Base-by-base conservation (phyloP, 805 yeast species). In the Candida insectalens region DNA sequence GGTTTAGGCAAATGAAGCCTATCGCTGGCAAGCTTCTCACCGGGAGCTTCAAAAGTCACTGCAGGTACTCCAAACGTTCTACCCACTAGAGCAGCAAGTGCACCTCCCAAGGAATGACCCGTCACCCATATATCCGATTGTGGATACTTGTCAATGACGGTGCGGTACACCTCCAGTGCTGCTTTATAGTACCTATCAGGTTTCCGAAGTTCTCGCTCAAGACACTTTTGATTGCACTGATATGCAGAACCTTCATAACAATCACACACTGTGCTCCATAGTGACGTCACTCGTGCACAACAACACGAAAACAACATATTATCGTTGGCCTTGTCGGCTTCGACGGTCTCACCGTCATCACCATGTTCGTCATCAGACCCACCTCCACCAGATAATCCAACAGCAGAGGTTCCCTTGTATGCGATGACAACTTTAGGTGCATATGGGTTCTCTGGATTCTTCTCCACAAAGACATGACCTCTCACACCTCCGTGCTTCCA, bases 181-280 rank as follows among this genome's bases (percentile, higher is more conserved):
- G 95, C 88, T 40, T 75, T 72, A 57, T 85, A 89, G 53, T 89
- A 92, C 34, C 85, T 60, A 54, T 87, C 96, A 40, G 76, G 75
- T 25, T 81, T 60, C 50, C 72, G 63, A 32, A 88, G 57, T 49
- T 83, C 94, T 33, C 61, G 64, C 52, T 87, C 96, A 18, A 92
- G 59, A 51, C 98, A 92, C 38, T 69, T 70, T 55, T 85, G 92
- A 55, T 87, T 79, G 58, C 98, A 92, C 0, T 89, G 83, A 55
- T 83, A 84, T 5, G 34, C 12, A 0, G 94, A 71, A 34, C 71
- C 74, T 40, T 76, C 72, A 50, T 80, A 89, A 53, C 98, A 92
- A 55, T 87, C 96, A 59, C 98, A 92, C 1, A 87, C 97, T 0
- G 96, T 82, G 6, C 80, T 74, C 98, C 97, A 92, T 57, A 84